phyloP scores from a whole-genome alignment of 257 asterid genomes.

The Rhazya stricta region DNA sequence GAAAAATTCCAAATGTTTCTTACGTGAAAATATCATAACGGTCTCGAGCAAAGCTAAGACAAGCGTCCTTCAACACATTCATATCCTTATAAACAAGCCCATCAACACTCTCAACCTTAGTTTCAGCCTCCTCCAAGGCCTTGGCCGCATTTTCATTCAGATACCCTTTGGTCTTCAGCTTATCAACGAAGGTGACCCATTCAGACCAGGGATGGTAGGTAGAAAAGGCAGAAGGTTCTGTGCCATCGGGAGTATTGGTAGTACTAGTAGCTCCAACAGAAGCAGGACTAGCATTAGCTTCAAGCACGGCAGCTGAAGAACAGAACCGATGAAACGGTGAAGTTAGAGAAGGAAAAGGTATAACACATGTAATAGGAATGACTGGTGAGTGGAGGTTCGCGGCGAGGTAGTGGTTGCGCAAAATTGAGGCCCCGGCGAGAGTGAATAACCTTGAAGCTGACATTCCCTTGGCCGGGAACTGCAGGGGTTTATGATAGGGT shows the following conservation, averaged over 20 bases:
- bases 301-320: constrained; percentile 38
- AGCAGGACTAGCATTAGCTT: constrained; percentile 13
- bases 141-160: constrained; percentile 19
- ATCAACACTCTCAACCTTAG: constrained; percentile 21
- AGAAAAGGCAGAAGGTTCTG: constrained; percentile 18
- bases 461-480: constrained; percentile 12
- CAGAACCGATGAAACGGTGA: constrained; percentile 39
- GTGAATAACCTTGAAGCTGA: constrained; percentile 47
- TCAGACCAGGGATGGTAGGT: constrained; percentile 85
- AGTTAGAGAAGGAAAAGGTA: constrained; percentile 13
- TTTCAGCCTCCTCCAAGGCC: constrained; percentile 11
- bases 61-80: constrained; percentile 62
- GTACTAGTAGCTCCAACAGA: constrained; percentile 11
- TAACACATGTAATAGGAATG: constrained; percentile 23
- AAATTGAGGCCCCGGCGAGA: constrained; percentile 44
- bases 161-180: constrained; percentile 67
- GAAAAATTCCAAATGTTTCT: constrained; percentile 8
- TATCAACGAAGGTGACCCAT: constrained; percentile 74
- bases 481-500: constrained; percentile 17
- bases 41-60: constrained; percentile 72
- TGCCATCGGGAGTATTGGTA: constrained; percentile 8
- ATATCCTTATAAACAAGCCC: constrained; percentile 38
- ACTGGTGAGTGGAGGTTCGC: constrained; percentile 16
- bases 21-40: constrained; percentile 84
- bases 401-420: constrained; percentile 23